Evolutionary conservation across 306 rosid genomes (phyloP).

Genomic region (Luffa acutangula): DNA sequence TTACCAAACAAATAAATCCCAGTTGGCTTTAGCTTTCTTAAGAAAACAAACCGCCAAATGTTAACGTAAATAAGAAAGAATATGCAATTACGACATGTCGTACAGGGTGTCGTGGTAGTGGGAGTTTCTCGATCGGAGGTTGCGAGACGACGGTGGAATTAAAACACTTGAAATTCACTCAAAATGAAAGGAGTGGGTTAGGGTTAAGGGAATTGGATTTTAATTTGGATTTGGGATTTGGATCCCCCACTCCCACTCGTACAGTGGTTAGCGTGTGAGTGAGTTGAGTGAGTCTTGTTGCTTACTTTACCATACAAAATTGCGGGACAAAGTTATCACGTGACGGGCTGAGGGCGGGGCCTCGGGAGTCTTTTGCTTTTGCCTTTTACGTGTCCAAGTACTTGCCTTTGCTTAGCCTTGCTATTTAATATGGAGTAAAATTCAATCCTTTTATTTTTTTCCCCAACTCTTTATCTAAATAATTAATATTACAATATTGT

Average conservation of each 20-base stretch:
- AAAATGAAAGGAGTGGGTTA: background rate
- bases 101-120: background rate
- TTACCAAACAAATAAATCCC: background rate
- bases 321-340: constrained; percentile 13
- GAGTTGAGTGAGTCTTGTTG: background rate
- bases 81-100: constrained; percentile 4
- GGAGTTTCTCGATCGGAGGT: background rate
- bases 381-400: background rate
- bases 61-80: background rate
- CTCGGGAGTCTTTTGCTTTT: background rate
- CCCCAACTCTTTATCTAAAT: background rate
- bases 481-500: background rate
- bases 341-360: background rate
- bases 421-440: constrained; percentile 2
- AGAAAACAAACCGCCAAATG: background rate
- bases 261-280: constrained; percentile 8
- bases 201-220: background rate
- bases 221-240: background rate
- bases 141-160: background rate
- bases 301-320: constrained; percentile 10
- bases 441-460: background rate
- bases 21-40: background rate
- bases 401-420: constrained; percentile 5
- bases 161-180: background rate
- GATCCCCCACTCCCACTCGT: background rate